Conservation (phyloP, 371 early-diverging fungal species). For the Circinella umbellata region DNA sequence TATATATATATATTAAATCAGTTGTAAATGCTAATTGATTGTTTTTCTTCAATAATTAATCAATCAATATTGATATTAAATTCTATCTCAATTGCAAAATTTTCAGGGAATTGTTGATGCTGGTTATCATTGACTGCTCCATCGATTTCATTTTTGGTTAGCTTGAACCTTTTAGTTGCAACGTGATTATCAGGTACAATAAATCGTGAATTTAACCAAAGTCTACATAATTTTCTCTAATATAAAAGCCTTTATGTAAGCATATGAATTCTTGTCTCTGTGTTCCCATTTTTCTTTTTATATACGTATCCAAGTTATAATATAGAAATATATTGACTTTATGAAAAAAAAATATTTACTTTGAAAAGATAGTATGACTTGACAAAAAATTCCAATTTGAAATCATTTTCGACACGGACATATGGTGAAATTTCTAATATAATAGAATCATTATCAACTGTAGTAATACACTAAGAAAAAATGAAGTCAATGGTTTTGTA, state of each 20-base stretch:
- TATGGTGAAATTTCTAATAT: slow-evolving; percentile 32
- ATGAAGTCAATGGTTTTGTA: too few relatives aligned
- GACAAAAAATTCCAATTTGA: slow-evolving; percentile 51
- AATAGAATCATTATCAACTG: slow-evolving; percentile 26
- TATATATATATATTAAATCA: too few relatives aligned
- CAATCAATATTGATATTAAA: slow-evolving; percentile 17
- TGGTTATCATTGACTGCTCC: slow-evolving; percentile 26
- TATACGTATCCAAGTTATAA: too few relatives aligned
- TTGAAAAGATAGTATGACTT: slow-evolving; percentile 34
- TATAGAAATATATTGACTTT: background rate
- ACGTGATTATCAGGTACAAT: slow-evolving; percentile 20
- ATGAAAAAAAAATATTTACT: background rate
- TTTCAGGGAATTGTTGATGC: slow-evolving; percentile 23
- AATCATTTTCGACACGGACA: slow-evolving; percentile 45
- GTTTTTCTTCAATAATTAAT: background rate
- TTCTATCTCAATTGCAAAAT: slow-evolving; percentile 31
- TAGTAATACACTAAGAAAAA: background rate
- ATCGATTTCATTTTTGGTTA: slow-evolving; percentile 48
- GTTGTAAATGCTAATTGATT: too few relatives aligned
- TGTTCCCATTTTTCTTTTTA: too few relatives aligned
- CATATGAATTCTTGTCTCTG: too few relatives aligned
- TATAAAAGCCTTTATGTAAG: background rate
- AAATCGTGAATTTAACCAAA: slow-evolving; percentile 61
- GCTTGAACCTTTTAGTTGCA: slow-evolving; percentile 24
- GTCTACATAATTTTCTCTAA: slow-evolving; percentile 39